Base-by-base conservation (phyloP, 2,329 filamentous ascomycete genomes). In the Phyllosticta citrichinensis region DNA sequence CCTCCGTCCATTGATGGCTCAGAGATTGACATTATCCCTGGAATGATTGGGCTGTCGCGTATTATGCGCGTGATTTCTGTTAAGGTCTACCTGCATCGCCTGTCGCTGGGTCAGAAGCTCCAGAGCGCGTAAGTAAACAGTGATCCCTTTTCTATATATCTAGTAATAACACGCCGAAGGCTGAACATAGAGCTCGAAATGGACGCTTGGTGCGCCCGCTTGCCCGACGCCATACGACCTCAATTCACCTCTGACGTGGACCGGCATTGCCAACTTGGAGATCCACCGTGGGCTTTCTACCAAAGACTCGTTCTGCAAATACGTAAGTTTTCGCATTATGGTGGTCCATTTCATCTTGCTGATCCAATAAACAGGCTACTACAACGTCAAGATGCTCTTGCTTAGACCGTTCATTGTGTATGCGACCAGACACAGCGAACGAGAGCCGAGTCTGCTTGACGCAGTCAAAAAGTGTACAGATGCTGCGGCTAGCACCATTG, bases 301-400 rank as follows among this genome's bases (percentile, higher is more conserved):
- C 75, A 77, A 61, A 65, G 71, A 12, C 66, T 76, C 20, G 74
- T 76, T 6, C 60, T 77, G 19, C 70, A 68, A 14, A 74, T 76
- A 55, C 71, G 75, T 74, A 27, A 63, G 24, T 51, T 2, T 9
- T 35, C 4, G 14, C 14, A 5, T 11, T 2, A 17, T 24, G 5
- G 8, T 8, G 17, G 5, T 12, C 3, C 19, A 12, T 8, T n/a
- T 12, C 1, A 6, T 27, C 25, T 17, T 55, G 24, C 52, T 64
- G 22, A 62, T 27, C 58, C 47, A 11, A 4, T 20, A 6, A 19
- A 17, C 27, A 61, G 59, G 59, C n/a, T 77, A 75, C 56, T 71
- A 74, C 25, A 76, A 76, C 54, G 70, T 76, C 12, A 75, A 72
- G 54, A 76, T 75, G 70, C 65, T 76, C 3, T 67, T 73, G 0